These are phyloP conservation scores for Schrenkiella parvula DNA, from an alignment of 345 rosid species.

Conservation along the genomic window DNA sequence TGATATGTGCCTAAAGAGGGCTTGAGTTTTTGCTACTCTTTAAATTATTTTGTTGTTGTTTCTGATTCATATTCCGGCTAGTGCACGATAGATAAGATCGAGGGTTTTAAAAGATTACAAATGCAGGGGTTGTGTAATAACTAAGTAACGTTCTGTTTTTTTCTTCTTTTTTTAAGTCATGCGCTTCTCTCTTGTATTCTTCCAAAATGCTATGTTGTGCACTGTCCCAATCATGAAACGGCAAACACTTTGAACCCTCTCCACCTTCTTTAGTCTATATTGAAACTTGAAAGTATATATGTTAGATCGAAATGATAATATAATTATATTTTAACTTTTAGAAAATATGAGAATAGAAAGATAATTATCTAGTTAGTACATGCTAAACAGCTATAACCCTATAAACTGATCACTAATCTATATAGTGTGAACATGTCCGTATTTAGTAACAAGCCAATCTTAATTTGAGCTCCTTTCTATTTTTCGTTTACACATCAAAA, in stretches of 20 bases:
- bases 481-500: not conserved
- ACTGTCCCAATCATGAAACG: not conserved
- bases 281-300: not conserved
- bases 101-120: not conserved
- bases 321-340: not conserved
- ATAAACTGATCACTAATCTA: not conserved
- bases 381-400: not conserved
- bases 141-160: no score
- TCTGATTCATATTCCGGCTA: not conserved
- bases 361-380: not conserved
- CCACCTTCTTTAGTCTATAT: not conserved
- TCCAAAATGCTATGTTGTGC: not conserved
- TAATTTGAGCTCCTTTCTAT: not conserved
- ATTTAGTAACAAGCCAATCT: not conserved
- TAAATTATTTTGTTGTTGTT: no score
- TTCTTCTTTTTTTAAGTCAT: no score
- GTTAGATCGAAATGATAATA: not conserved
- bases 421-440: not conserved
- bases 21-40: conserved; percentile 14
- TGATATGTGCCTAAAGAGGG: not conserved
- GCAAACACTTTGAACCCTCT: conserved; percentile 11
- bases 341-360: not conserved
- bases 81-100: not conserved
- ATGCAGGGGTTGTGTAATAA: not conserved
- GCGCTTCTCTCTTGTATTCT: not conserved